phyloP scores from a whole-genome alignment of 106 monocot species.

The Dendrobium catenatum region DNA sequence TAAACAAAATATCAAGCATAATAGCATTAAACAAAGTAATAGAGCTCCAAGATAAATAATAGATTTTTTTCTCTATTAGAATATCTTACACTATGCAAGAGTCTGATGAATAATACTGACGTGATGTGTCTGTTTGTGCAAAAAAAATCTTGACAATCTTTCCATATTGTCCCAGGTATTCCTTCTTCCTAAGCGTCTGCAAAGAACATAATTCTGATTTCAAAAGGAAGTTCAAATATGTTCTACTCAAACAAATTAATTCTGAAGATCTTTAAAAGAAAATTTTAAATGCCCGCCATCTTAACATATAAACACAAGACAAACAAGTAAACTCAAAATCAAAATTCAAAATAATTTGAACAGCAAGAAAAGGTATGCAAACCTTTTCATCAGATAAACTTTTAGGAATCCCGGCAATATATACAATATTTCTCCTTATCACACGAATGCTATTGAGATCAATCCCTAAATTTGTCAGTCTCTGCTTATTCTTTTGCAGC shows the following conservation, averaged over 20 bases:
- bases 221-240: not conserved
- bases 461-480: constrained; percentile 2
- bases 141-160: constrained; percentile 26
- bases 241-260: not conserved
- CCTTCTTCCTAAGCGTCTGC: constrained; percentile 36
- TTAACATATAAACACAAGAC: not conserved
- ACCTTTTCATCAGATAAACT: constrained; percentile 39
- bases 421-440: constrained; percentile 35
- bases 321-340: not conserved
- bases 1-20: not conserved
- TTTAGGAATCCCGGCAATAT: constrained; percentile 33
- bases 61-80: not conserved
- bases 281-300: not conserved
- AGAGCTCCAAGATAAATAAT: not conserved
- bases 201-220: constrained; percentile 1
- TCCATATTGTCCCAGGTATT: constrained; percentile 55
- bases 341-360: not conserved
- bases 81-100: constrained; percentile 14
- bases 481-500: constrained; percentile 17
- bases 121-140: not conserved
- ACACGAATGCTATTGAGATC: constrained; percentile 20
- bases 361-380: not conserved
- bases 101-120: constrained; percentile 7
- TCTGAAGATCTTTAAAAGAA: not conserved
- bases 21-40: not conserved